These are phyloP conservation scores for Juncus effusus DNA, from an alignment of 176 grass and related monocot genomes.

Conservation along the genomic window DNA sequence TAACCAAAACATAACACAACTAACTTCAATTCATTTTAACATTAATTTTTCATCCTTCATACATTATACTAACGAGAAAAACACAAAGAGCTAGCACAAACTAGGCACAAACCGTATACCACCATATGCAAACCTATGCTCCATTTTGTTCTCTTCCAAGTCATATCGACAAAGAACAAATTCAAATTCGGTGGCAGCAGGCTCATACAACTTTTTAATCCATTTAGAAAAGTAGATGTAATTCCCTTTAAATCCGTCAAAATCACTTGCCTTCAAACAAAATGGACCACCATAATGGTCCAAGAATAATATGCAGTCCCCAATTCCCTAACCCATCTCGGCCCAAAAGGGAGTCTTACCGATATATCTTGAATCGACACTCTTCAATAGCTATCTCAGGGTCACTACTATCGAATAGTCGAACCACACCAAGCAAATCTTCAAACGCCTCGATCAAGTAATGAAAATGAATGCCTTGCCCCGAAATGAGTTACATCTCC, in stretches of 20 bases:
- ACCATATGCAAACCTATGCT: no score
- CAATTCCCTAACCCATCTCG: not conserved
- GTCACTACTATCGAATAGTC: not conserved
- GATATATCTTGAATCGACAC: not conserved
- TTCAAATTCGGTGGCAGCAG: not conserved
- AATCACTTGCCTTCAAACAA: constrained; percentile 16
- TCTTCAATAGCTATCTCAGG: not conserved
- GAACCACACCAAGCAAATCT: not conserved
- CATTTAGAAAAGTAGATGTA: not conserved
- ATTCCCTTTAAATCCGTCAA: not conserved
- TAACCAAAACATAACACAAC: no score
- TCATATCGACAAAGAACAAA: not conserved
- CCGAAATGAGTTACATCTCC: not conserved
- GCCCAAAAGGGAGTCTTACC: not conserved
- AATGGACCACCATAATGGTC: not conserved
- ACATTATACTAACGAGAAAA: no score
- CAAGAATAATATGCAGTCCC: not conserved
- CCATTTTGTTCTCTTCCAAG: not conserved
- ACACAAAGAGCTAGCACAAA: not conserved
- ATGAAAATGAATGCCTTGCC: not conserved
- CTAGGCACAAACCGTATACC: constrained; percentile 10
- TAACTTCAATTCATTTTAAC: no score
- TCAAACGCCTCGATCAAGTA: not conserved
- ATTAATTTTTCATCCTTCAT: no score
- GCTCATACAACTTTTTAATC: not conserved